phyloP scores from a whole-genome alignment of 345 rosid genomes.

The Gossypium stocksii region DNA sequence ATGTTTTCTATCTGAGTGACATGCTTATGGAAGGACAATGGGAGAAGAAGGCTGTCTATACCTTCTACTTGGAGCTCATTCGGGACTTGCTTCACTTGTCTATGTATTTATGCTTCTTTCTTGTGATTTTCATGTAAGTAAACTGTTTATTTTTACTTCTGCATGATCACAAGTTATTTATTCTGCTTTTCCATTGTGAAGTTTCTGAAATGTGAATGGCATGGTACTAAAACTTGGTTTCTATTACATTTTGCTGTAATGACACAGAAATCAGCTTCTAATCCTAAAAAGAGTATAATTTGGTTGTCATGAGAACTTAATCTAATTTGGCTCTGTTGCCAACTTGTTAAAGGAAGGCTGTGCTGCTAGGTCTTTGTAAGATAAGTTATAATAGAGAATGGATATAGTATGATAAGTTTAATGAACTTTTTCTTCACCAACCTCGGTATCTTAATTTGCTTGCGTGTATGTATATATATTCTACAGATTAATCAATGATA shows the following conservation, averaged over 20 bases:
- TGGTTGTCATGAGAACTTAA: not conserved
- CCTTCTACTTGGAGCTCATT: conserved; percentile 90
- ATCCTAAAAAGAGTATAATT: not conserved
- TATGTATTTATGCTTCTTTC: conserved; percentile 94
- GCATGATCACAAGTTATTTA: not conserved
- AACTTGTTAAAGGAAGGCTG: not conserved
- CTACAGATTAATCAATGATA: not conserved
- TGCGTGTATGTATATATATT: not conserved
- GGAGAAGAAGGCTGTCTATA: conserved; percentile 86
- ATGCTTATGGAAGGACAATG: conserved; percentile 96
- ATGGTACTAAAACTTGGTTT: conserved; percentile 1
- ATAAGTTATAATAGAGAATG: not conserved
- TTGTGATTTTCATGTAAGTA: conserved; percentile 91
- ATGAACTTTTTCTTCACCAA: not conserved
- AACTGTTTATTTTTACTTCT: conserved; percentile 8
- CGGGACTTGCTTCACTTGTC: conserved; percentile 95
- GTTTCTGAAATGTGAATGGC: not conserved
- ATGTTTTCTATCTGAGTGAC: conserved; percentile 82
- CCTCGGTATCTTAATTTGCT: not conserved
- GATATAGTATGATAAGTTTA: not conserved
- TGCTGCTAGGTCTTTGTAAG: not conserved
- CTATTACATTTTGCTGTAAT: conserved; percentile 5
- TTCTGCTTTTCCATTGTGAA: not conserved
- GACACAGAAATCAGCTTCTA: not conserved
- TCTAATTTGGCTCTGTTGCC: too few relatives aligned